Evolutionary conservation across 495 filamentous ascomycete genomes (phyloP).

Genomic region (Haplographium delicatum): DNA sequence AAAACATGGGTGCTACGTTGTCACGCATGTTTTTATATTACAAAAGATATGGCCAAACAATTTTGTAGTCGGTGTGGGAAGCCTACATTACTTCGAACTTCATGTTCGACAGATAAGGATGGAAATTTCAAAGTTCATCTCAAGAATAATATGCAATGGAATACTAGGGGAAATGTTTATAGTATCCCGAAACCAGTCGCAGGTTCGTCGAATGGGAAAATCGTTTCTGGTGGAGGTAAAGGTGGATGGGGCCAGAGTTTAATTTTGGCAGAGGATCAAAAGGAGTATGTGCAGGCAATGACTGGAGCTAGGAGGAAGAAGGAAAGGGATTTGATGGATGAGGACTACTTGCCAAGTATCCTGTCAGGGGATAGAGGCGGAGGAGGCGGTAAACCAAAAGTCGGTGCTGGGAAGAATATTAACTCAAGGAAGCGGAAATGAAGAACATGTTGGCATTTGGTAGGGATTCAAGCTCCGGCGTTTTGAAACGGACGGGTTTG

Average conservation of each 20-base stretch:
- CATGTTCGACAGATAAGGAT: constrained; percentile 72
- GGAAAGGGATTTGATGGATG: constrained; percentile 86
- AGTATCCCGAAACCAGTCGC: constrained; percentile 87
- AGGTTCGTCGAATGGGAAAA: constrained; percentile 72
- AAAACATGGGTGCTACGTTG: constrained; percentile 87
- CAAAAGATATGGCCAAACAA: constrained; percentile 80
- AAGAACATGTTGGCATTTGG: not conserved
- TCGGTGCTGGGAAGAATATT: constrained; percentile 82
- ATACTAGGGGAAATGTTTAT: constrained; percentile 82
- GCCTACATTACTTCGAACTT: constrained; percentile 76
- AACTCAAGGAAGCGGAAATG: constrained; percentile 67
- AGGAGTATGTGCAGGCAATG: constrained; percentile 72
- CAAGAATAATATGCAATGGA: constrained; percentile 95
- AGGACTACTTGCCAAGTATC: constrained; percentile 85
- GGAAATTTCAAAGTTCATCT: constrained; percentile 85
- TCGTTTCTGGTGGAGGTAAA: constrained; percentile 70
- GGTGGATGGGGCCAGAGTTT: constrained; percentile 75
- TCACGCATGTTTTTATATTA: constrained; percentile 86
- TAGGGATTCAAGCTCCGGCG: not conserved
- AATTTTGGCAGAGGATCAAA: constrained; percentile 91
- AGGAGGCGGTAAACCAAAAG: constrained; percentile 60
- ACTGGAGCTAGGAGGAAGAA: constrained; percentile 58
- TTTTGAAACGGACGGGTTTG: not conserved
- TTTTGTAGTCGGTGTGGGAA: constrained; percentile 93
- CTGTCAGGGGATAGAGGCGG: constrained; percentile 70